Conservation (phyloP, 805 yeast genomes). For the Ogataea kodamae region DNA sequence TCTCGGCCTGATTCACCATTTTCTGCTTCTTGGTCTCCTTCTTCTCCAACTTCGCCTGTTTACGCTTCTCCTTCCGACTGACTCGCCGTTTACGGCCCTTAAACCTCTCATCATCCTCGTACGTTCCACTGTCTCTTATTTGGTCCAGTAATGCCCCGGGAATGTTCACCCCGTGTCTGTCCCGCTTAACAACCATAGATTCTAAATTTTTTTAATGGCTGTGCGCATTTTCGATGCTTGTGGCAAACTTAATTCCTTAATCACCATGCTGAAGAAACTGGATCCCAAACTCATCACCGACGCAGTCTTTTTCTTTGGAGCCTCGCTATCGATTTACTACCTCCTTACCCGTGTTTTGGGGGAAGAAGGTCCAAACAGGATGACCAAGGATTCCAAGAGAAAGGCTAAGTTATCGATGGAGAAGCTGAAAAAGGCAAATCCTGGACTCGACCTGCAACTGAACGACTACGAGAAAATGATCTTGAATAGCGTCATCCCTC, state of each 20-base stretch:
- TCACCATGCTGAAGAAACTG: constrained; percentile 24
- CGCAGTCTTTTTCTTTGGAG: constrained; percentile 38
- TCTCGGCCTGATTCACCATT: not conserved
- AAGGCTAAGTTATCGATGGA: constrained; percentile 56
- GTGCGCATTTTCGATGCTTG: constrained; percentile 3
- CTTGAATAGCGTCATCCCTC: constrained; percentile 73
- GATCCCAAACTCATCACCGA: constrained; percentile 31
- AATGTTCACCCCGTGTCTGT: constrained; percentile 36
- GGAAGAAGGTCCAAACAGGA: constrained; percentile 36
- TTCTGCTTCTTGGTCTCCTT: constrained; percentile 2
- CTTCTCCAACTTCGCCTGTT: constrained; percentile 30
- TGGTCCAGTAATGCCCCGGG: constrained; percentile 43
- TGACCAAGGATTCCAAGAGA: constrained; percentile 57
- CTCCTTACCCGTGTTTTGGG: constrained; percentile 32
- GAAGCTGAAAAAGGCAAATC: constrained; percentile 55
- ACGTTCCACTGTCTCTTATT: constrained; percentile 35
- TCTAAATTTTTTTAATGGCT: constrained; percentile 7
- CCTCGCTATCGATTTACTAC: constrained; percentile 53
- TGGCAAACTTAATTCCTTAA: constrained; percentile 7
- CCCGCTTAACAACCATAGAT: constrained; percentile 15
- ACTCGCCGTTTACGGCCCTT: constrained; percentile 25
- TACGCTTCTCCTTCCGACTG: constrained; percentile 38
- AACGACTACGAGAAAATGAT: constrained; percentile 77
- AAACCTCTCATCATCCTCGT: constrained; percentile 33
- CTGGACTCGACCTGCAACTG: constrained; percentile 51